Evolutionary conservation across 2,329 filamentous ascomycete species (phyloP), one percentile per base, ranked within the genome.

Genomic region (Aspergillus latus): DNA sequence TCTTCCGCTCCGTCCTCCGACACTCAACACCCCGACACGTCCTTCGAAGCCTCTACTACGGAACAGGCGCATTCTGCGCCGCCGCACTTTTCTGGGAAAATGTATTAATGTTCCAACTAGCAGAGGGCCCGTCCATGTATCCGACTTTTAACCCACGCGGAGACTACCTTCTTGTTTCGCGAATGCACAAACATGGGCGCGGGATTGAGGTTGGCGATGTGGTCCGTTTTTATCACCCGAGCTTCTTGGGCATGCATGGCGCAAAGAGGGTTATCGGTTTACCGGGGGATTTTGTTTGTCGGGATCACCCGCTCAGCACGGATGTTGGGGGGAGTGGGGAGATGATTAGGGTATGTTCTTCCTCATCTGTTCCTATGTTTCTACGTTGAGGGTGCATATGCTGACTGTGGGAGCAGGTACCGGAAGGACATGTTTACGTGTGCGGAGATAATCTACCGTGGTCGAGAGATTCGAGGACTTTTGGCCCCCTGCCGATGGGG

Each of bases 341-440:
- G 62, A 78, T 79, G 75, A 74, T 79, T 57, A 74, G 76, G 69
- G 89, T 89, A 67, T 44, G 70, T 58, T 49, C 10, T 30, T 29
- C 21, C 21, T 21, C 21, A 21, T 28, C 4, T 21, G 21, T 21
- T 21, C 21, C 21, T 21, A 21, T 21, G 21, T 21, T 21, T 21
- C 21, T 21, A 29, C 2, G 15, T 5, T 1, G 30, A 44, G 46
- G 59, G 42, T 40, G 50, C 32, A 53, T 21, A 21, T 21, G 48
- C 36, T 57, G 21, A 21, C 21, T 21, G 13, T 36, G 5, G 4
- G 7, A 8, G 7, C 67, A 95, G 89, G 85, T 99, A 13, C 94
- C 94, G 0, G 80, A 89, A 68, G 94, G 94, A 1, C 94, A 99
- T 78, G 95, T 92, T 67, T 97, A 91, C 85, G 78, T 97, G 5